These are phyloP conservation scores for Saccharum hybrid DNA, from an alignment of 202 grass and related monocot species.

Conservation along the genomic window DNA sequence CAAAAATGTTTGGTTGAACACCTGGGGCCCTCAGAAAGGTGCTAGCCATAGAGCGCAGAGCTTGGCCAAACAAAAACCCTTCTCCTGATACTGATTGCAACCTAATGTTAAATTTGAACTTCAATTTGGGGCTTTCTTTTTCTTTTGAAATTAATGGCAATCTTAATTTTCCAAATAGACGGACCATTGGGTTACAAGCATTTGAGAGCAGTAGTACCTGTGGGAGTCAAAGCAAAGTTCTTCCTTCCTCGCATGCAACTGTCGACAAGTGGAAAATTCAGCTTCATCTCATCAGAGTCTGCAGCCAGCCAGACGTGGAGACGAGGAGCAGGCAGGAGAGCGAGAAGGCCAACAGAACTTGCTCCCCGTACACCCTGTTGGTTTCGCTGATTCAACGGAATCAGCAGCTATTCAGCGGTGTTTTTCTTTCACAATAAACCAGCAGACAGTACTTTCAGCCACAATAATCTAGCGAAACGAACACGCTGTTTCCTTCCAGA, in stretches of 20 bases:
- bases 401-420: too few species aligned
- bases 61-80: background rate
- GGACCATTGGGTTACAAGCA: background rate
- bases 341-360: constrained; percentile 25
- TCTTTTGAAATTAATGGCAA: background rate
- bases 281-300: background rate
- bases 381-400: too few species aligned
- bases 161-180: background rate
- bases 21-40: background rate
- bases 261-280: background rate
- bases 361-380: background rate
- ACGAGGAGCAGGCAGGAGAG: background rate
- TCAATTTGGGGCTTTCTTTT: background rate
- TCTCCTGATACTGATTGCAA: background rate
- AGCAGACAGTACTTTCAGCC: too few species aligned
- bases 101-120: background rate
- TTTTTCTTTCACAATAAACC: too few species aligned
- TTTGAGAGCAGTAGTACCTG: background rate
- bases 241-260: background rate
- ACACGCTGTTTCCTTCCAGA: background rate
- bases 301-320: background rate
- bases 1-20: background rate
- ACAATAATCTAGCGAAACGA: too few species aligned
- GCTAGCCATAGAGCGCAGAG: background rate
- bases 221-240: background rate